phyloP scores from a whole-genome alignment of 441 rosid genomes.

The Bruguiera hainesii region DNA sequence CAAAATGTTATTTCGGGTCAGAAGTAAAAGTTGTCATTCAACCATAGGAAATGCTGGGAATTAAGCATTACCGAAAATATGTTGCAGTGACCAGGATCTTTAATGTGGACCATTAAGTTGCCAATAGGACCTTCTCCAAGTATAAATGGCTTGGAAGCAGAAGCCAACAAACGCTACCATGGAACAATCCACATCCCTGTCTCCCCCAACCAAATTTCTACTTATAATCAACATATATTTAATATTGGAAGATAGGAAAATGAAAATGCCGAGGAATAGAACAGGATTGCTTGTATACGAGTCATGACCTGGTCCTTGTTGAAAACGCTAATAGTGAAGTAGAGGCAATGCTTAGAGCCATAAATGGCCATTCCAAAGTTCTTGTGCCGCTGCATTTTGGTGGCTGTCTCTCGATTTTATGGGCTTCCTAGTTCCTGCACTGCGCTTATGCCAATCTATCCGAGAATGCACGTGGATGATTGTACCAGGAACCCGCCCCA shows the following conservation, averaged over 20 bases:
- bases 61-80: slow-evolving; percentile 59
- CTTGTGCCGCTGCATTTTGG: neutral
- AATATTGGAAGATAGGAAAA: neutral
- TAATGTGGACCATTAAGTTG: slow-evolving; percentile 73
- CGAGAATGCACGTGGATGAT: neutral
- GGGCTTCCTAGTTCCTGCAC: neutral
- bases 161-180: slow-evolving; percentile 93
- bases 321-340: slow-evolving; percentile 39
- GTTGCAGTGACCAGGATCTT: slow-evolving; percentile 93
- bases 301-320: slow-evolving; percentile 25
- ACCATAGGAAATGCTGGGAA: neutral
- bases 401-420: neutral
- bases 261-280: neutral
- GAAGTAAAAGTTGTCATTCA: neutral
- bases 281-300: neutral
- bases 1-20: neutral
- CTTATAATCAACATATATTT: neutral
- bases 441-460: slow-evolving; percentile 15
- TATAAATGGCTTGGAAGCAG: slow-evolving; percentile 76
- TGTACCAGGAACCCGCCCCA: neutral
- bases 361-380: slow-evolving; percentile 26
- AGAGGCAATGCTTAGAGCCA: slow-evolving; percentile 59
- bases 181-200: slow-evolving; percentile 34
- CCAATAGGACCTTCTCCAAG: slow-evolving; percentile 64
- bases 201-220: neutral